phyloP scores from a whole-genome alignment of 2,329 filamentous ascomycete genomes.

The Aspergillus sp. region DNA sequence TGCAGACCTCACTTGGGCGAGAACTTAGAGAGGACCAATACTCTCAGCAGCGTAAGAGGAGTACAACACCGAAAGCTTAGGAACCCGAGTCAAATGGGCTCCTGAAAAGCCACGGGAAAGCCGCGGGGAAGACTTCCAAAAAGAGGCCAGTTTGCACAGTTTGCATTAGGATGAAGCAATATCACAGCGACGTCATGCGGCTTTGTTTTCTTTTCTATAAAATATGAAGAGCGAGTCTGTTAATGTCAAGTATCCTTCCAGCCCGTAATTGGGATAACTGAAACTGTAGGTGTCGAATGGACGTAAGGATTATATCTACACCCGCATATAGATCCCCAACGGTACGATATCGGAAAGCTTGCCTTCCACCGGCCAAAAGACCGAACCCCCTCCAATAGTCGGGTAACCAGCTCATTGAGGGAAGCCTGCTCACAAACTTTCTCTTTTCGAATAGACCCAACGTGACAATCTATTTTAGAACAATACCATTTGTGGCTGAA shows the following conservation, averaged over 20 bases:
- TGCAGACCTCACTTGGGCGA: background rate
- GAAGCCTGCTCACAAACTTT: no score
- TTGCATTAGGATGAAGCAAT: slow-evolving; percentile 13
- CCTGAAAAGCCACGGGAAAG: background rate
- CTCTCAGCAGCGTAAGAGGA: background rate
- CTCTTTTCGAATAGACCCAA: no score
- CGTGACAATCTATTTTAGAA: background rate
- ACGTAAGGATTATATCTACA: background rate
- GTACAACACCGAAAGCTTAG: slow-evolving; percentile 6
- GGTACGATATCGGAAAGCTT: background rate
- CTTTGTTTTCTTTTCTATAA: background rate
- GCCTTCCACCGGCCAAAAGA: background rate
- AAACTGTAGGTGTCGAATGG: background rate
- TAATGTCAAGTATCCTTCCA: no score
- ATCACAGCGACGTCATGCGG: slow-evolving; percentile 3
- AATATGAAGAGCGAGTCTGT: no score
- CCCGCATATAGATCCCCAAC: no score
- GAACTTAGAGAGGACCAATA: background rate
- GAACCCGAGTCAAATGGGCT: slow-evolving; percentile 9
- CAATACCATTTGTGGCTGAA: no score
- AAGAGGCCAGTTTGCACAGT: slow-evolving; percentile 20
- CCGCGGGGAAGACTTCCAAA: slow-evolving; percentile 11
- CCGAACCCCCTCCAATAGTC: no score
- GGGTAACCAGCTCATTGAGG: no score
- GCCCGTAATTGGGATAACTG: no score